Evolutionary conservation across 139 green algal genomes (phyloP).

Genomic region (Coelastrella sp.): DNA sequence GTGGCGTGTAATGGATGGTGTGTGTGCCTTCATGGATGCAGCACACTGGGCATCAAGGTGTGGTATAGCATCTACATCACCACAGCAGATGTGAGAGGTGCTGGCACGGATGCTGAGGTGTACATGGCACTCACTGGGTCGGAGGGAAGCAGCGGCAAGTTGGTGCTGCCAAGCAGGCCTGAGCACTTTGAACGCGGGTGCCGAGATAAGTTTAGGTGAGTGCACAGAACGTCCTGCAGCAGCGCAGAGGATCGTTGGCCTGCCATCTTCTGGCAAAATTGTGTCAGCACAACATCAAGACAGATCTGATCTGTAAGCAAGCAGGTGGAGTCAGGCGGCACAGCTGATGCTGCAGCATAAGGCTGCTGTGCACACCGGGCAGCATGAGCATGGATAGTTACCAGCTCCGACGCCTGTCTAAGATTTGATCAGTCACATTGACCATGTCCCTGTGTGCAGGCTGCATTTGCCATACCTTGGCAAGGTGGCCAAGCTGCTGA

Average conservation of each 20-base stretch:
- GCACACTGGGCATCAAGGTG: neutral
- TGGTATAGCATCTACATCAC: conserved; percentile 37
- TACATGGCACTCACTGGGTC: conserved; percentile 64
- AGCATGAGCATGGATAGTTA: neutral
- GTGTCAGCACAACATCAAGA: too few relatives aligned
- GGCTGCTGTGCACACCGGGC: neutral
- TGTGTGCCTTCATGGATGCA: neutral
- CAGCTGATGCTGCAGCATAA: neutral
- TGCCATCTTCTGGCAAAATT: too few relatives aligned
- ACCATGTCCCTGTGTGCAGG: conserved; percentile 39
- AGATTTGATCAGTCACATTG: neutral
- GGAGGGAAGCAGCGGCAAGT: conserved; percentile 38
- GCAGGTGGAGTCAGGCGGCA: too few relatives aligned
- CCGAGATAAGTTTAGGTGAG: conserved; percentile 71
- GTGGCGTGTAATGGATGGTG: neutral
- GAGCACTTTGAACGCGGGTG: conserved; percentile 73
- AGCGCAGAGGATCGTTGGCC: too few relatives aligned
- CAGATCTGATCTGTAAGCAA: too few relatives aligned
- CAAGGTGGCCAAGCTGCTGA: conserved; percentile 59
- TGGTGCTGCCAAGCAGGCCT: conserved; percentile 61
- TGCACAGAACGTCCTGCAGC: too few relatives aligned
- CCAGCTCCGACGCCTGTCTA: too few relatives aligned
- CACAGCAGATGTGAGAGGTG: conserved; percentile 43
- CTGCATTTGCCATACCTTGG: conserved; percentile 72
- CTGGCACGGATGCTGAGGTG: conserved; percentile 73